phyloP scores from a whole-genome alignment of 2,329 filamentous ascomycete genomes.

The Alternaria sp. region DNA sequence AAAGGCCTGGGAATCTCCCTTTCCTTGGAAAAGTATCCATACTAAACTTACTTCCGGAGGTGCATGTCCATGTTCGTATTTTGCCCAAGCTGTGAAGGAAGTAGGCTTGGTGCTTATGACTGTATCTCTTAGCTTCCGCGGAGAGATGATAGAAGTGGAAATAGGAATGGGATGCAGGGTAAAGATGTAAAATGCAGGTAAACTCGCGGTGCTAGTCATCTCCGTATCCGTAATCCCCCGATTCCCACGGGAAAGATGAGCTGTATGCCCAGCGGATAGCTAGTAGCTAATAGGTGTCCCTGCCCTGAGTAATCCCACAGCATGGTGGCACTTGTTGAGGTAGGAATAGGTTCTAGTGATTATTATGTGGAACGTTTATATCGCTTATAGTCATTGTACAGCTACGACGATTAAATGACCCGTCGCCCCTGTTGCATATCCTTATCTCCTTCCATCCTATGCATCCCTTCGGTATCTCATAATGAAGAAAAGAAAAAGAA shows the following conservation, averaged over 20 bases:
- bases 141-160: background rate
- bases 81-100: background rate
- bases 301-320: background rate
- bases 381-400: background rate
- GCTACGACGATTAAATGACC: background rate
- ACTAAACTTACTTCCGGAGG: slow-evolving; percentile 1
- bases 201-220: background rate
- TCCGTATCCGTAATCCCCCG: background rate
- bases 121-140: background rate
- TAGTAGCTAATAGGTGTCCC: background rate
- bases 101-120: slow-evolving; percentile 4
- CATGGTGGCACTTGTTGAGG: background rate
- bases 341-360: background rate
- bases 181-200: background rate
- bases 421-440: background rate
- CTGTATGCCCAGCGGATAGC: background rate
- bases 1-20: background rate
- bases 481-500: slow-evolving; percentile 2
- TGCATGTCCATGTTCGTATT: slow-evolving; percentile 4
- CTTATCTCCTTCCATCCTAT: background rate
- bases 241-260: background rate
- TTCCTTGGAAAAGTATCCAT: background rate
- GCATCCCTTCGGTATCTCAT: slow-evolving; percentile 4
- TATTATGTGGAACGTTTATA: background rate
- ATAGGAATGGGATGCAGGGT: background rate